Conservation (phyloP, 768 basidiomycete genomes). For the Calocybe cyanea region DNA sequence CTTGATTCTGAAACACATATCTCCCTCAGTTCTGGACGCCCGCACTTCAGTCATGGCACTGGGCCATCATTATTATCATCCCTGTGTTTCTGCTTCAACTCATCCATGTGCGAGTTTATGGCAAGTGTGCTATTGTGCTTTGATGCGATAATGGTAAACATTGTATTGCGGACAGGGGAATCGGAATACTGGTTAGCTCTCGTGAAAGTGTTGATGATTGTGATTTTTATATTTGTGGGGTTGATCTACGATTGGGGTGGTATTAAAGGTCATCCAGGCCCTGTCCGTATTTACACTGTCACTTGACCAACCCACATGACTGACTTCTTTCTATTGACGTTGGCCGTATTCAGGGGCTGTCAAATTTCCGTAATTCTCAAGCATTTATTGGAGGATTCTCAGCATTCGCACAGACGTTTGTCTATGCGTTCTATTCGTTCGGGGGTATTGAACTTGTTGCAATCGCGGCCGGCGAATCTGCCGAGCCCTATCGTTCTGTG, state of each 20-base stretch:
- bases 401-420: constrained; percentile 54
- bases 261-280: constrained; percentile 53
- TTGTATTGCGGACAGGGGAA: too few relatives aligned
- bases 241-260: constrained; percentile 64
- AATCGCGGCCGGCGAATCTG: constrained; percentile 69
- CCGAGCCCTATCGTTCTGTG: constrained; percentile 57
- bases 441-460: constrained; percentile 69
- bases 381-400: constrained; percentile 53
- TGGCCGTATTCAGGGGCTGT: constrained; percentile 35
- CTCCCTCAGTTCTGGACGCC: constrained; percentile 51
- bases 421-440: constrained; percentile 69
- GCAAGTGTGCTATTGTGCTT: constrained; percentile 29
- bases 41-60: constrained; percentile 46
- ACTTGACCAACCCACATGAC: neutral
- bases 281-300: constrained; percentile 36
- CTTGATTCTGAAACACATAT: too few relatives aligned
- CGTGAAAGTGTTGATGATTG: constrained; percentile 59
- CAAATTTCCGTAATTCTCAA: constrained; percentile 46
- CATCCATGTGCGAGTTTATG: constrained; percentile 56
- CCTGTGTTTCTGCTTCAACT: constrained; percentile 51
- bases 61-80: constrained; percentile 51
- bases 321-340: constrained; percentile 7
- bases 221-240: constrained; percentile 59
- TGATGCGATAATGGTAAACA: too few relatives aligned
- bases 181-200: constrained; percentile 62